These are phyloP conservation scores for Macrolepiota fuliginosa DNA, from an alignment of 768 basidiomycete species.

Conservation along the genomic window DNA sequence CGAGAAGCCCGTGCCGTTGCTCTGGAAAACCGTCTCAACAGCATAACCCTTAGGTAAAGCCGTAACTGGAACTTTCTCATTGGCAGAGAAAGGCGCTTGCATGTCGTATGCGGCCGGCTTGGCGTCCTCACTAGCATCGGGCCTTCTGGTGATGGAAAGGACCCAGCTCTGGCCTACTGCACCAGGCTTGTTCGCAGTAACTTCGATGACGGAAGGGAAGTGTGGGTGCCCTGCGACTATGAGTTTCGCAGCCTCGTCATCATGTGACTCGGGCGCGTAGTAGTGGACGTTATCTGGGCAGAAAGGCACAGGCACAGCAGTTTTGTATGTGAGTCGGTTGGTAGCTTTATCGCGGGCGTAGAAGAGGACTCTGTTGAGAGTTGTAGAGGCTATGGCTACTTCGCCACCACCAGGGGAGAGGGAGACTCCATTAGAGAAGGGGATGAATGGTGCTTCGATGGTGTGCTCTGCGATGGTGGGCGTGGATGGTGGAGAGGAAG, in stretches of 20 bases:
- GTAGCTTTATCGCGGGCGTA: slow-evolving; percentile 48
- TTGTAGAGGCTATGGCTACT: slow-evolving; percentile 58
- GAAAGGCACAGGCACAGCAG: slow-evolving; percentile 51
- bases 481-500: slow-evolving; percentile 16
- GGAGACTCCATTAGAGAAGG: slow-evolving; percentile 72
- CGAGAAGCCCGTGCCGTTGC: slow-evolving; percentile 56
- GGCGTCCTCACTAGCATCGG: slow-evolving; percentile 11
- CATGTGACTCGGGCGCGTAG: slow-evolving; percentile 38
- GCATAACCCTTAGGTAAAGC: slow-evolving; percentile 28
- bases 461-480: slow-evolving; percentile 32
- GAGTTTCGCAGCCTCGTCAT: slow-evolving; percentile 31
- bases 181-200: slow-evolving; percentile 43
- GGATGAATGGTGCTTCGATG: slow-evolving; percentile 44
- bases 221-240: slow-evolving; percentile 68
- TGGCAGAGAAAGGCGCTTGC: slow-evolving; percentile 48
- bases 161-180: slow-evolving; percentile 58
- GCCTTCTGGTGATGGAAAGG: slow-evolving; percentile 36
- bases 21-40: slow-evolving; percentile 70
- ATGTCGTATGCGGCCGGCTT: slow-evolving; percentile 31
- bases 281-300: slow-evolving; percentile 55
- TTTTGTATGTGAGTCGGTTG: slow-evolving; percentile 37
- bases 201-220: slow-evolving; percentile 46
- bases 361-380: slow-evolving; percentile 43
- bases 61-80: slow-evolving; percentile 34
- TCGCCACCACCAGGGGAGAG: slow-evolving; percentile 47